phyloP scores from a whole-genome alignment of 176 grass and related monocot species.

The Melocanna baccifera region DNA sequence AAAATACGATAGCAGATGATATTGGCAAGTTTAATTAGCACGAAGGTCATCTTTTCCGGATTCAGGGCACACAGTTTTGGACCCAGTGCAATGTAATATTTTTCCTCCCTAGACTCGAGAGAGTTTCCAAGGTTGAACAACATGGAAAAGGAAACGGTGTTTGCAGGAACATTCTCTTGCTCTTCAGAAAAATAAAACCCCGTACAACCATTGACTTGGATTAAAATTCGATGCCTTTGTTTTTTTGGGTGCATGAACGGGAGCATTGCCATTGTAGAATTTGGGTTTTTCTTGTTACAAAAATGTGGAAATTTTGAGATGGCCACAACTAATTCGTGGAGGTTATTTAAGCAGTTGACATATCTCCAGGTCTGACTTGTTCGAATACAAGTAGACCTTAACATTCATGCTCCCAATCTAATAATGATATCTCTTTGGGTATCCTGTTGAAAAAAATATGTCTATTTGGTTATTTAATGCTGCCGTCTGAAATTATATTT shows the following conservation, averaged over 20 bases:
- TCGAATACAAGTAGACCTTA: constrained; percentile 9
- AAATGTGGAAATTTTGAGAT: neutral
- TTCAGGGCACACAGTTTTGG: neutral
- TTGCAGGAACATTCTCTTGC: neutral
- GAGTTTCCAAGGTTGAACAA: too few relatives aligned
- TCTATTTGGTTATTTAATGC: neutral
- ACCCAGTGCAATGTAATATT: neutral
- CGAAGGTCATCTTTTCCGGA: constrained; percentile 6
- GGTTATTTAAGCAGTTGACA: constrained; percentile 26
- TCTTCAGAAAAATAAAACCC: neutral
- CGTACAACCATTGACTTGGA: neutral
- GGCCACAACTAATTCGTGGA: neutral
- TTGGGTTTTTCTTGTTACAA: neutral
- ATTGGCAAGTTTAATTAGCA: too few relatives aligned
- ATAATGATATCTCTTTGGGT: neutral
- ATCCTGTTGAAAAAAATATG: neutral
- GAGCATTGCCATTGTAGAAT: neutral
- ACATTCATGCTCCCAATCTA: constrained; percentile 13
- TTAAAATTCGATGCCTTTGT: neutral
- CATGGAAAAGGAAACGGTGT: too few relatives aligned
- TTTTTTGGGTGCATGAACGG: neutral
- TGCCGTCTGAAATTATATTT: neutral
- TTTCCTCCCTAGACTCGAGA: too few relatives aligned
- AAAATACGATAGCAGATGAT: too few relatives aligned
- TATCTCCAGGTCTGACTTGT: constrained; percentile 31